These are phyloP conservation scores for Globisporangium rhizosaccharum DNA, from an alignment of 352 stramenopile genomes.

Conservation along the genomic window DNA sequence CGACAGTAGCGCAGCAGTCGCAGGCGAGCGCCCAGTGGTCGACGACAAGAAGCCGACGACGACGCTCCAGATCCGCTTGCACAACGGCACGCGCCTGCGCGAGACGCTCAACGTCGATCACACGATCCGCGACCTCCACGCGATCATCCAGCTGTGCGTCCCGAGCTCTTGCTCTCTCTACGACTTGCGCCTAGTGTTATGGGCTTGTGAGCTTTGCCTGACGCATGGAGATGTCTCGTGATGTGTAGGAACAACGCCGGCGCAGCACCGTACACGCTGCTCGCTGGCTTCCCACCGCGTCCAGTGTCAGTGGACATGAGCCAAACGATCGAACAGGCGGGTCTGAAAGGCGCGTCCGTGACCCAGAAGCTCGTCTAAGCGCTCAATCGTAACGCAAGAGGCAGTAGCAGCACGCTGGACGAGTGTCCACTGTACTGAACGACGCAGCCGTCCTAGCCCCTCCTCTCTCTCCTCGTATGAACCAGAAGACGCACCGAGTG, in stretches of 20 bases:
- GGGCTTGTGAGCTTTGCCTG: background rate
- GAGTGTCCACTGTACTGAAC: background rate
- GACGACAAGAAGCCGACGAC: constrained; percentile 86
- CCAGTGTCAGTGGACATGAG: constrained; percentile 79
- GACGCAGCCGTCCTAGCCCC: no score
- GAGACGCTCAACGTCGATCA: constrained; percentile 87
- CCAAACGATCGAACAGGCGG: constrained; percentile 86
- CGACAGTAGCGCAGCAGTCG: constrained; percentile 22
- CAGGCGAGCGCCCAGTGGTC: constrained; percentile 51
- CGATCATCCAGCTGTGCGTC: constrained; percentile 76
- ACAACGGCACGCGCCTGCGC: constrained; percentile 73
- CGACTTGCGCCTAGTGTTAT: background rate
- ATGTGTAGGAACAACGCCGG: constrained; percentile 58
- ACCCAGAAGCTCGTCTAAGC: constrained; percentile 88
- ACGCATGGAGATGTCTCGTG: background rate
- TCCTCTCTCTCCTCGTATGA: no score
- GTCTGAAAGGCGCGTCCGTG: constrained; percentile 89
- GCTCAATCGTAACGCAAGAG: background rate
- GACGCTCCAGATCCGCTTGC: constrained; percentile 85
- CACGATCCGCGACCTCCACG: constrained; percentile 85
- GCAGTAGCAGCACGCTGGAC: background rate
- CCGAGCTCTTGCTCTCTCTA: background rate
- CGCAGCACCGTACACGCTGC: constrained; percentile 82
- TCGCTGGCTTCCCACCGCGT: constrained; percentile 89
- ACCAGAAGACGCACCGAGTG: no score